phyloP scores from a whole-genome alignment of 768 basidiomycete species.

The Mycena amicta region DNA sequence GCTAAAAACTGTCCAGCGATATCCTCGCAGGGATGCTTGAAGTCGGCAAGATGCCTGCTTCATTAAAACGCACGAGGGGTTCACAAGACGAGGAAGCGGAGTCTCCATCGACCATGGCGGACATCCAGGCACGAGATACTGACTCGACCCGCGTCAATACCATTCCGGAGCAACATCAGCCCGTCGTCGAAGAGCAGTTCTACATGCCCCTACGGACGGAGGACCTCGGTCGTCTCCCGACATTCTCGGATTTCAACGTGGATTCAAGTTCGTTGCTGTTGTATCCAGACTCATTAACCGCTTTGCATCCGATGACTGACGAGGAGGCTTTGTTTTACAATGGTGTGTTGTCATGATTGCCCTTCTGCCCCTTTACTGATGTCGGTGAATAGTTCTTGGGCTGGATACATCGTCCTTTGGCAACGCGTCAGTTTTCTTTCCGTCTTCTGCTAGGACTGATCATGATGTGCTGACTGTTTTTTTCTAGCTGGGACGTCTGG shows the following conservation, averaged over 20 bases:
- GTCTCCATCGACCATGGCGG: too few relatives aligned
- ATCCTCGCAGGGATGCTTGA: slow-evolving; percentile 15
- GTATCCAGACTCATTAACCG: background rate
- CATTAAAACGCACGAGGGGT: slow-evolving; percentile 18
- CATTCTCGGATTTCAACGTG: slow-evolving; percentile 9
- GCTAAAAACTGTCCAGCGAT: slow-evolving; percentile 6
- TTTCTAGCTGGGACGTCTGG: too few relatives aligned
- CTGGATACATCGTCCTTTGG: too few relatives aligned
- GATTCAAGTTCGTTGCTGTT: slow-evolving; percentile 17
- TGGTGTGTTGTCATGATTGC: too few relatives aligned
- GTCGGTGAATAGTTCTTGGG: too few relatives aligned
- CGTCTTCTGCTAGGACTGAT: too few relatives aligned
- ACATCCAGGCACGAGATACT: too few relatives aligned
- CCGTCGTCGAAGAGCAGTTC: slow-evolving; percentile 13
- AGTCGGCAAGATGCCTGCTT: background rate
- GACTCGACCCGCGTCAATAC: background rate
- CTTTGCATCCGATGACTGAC: background rate
- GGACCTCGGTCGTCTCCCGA: slow-evolving; percentile 13
- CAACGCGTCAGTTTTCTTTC: too few relatives aligned
- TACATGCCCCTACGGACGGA: slow-evolving; percentile 16
- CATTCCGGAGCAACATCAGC: background rate
- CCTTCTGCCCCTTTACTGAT: too few relatives aligned
- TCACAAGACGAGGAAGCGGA: background rate
- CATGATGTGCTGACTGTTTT: too few relatives aligned
- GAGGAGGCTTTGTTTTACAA: too few relatives aligned